Base-by-base conservation (phyloP, 129 eudicot species). In the Centrapalus pauciflorus region DNA sequence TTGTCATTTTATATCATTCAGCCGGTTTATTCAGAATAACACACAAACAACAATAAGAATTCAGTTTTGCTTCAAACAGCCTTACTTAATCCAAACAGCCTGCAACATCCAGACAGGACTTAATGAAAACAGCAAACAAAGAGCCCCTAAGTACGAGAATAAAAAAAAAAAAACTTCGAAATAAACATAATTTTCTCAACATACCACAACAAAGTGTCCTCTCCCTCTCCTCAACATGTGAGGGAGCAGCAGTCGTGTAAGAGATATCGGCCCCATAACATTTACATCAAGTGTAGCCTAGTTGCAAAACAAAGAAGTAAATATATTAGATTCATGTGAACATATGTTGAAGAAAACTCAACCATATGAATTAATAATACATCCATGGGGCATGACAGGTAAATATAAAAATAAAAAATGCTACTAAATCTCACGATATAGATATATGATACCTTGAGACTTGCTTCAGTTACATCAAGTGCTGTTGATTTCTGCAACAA, bases 191-290 rank as follows among this genome's bases (percentile, higher is more conserved):
- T 57, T 17, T 37, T 29, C 28, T 49, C 24, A 52, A 66, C 88
- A 64, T 93, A 93, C 99, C 96, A 93, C 99, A 52, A 93, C 95
- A 76, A 93, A 82, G 77, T 93, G 99, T 74, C 99, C 99, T 75
- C 78, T 78, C 24, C 96, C 96, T 50, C 92, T 85, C 57, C 61
- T 79, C 85, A 93, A 82, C 99, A 93, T 93, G 83, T 80, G 78
- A 33, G 96, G 96, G 30, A 81, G 81, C 77, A 93, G 74, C 66
- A 88, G 72, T 77, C 86, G 84, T 10, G 96, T 93, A 55, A 93
- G 92, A 83, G 95, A 83, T 32, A 93, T 86, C 11, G 99, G 95
- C 68, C 99, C 99, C 55, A 86, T 17, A 57, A 89, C 95, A 84
- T 93, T 89, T 48, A 93, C 83, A 62, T 89, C 84, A 30, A 93